Conservation (phyloP, 257 asterid species). For the Solanum commersonii region DNA sequence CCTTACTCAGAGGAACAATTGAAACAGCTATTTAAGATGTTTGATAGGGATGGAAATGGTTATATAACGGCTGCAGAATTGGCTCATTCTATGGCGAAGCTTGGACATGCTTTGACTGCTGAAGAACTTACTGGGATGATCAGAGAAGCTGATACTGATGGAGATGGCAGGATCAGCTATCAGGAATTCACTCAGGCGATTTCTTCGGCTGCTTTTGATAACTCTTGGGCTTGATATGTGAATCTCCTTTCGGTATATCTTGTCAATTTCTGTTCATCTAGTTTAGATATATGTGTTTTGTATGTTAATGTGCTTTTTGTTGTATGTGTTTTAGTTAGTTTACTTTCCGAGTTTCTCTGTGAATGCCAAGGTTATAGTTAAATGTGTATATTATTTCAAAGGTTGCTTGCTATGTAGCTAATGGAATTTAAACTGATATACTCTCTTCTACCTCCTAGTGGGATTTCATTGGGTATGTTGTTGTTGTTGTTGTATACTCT, state of each 20-base stretch:
- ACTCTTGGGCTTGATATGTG: constrained; percentile 53
- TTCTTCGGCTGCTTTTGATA: constrained; percentile 84
- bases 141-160: constrained; percentile 77
- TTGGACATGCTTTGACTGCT: constrained; percentile 80
- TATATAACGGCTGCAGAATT: constrained; percentile 83
- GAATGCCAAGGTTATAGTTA: neutral
- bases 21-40: constrained; percentile 65
- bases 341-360: neutral
- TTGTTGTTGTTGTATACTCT: too few relatives aligned
- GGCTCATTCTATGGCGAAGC: constrained; percentile 94
- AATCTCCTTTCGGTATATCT: constrained; percentile 1
- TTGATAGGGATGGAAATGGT: constrained; percentile 85
- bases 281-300: neutral
- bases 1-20: constrained; percentile 89
- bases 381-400: neutral
- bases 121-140: constrained; percentile 93
- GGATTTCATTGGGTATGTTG: too few relatives aligned
- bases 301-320: neutral
- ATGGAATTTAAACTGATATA: neutral
- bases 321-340: neutral
- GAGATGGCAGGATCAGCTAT: constrained; percentile 85
- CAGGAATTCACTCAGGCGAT: constrained; percentile 80
- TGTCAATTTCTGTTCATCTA: neutral
- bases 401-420: neutral
- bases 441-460: neutral